Evolutionary conservation across 768 basidiomycete species (phyloP), one percentile per base, ranked within the genome.

Genomic region (Coprinopsis cinerea): DNA sequence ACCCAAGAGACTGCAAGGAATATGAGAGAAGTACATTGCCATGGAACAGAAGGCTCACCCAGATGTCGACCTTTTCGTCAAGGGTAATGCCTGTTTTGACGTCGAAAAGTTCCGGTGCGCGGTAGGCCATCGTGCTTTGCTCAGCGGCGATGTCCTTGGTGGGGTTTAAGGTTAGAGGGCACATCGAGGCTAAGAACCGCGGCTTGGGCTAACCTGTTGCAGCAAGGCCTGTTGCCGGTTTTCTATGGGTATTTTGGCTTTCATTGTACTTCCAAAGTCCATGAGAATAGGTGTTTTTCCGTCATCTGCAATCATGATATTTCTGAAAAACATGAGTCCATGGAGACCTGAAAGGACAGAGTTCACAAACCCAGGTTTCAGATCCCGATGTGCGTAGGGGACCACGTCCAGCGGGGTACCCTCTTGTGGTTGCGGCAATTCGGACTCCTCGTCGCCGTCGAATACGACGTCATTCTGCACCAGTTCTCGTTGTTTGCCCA

Each of bases 121-220:
- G 84, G 59, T 95, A 99, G 0, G 96, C 90, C 96, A 99, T 98
- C 11, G 93, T 92, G 56, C 92, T 95, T 65, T 95, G 94, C 66
- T 99, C 96, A 15, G 92, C 92, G 2, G 96, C 96, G 55, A 95
- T 82, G 64, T 99, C 96, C 50, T 51, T 28, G 15, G 20, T 22
- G 34, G n/a, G 2, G 11, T 18, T 44, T 17, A 34, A 41, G 39
- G n/a, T 9, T 22, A 36, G 47, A 22, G 41, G n/a, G n/a, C n/a
- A n/a, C n/a, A n/a, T 46, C 53, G 44, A 47, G 20, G 25, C 10
- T 49, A 2, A 57, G 17, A 9, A 17, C 18, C 30, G 14, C 25
- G 28, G n/a, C 25, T 22, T 15, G 30, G 10, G 53, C 68, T 45
- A 49, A 87, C 88, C 74, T 98, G 96, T 57, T 97, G 92, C 15